Base-by-base conservation (phyloP, 2,329 filamentous ascomycete genomes). In the Curvularia eragrostidis region DNA sequence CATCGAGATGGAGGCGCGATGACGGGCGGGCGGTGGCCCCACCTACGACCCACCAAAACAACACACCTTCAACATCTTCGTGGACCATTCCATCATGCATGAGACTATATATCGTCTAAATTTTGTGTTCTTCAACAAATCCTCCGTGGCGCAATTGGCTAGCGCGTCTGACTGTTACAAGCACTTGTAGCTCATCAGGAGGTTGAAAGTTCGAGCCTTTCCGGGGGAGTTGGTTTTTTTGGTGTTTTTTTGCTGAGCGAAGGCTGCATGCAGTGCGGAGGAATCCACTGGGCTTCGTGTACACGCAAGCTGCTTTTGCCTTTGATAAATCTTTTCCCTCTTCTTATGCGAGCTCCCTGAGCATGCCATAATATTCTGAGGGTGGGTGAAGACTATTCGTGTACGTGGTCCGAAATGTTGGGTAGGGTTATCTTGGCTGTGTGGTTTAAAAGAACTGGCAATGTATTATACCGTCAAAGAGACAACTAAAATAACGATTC, bases 151-250 rank as follows among this genome's bases (percentile, higher is more conserved):
- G 74, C 74, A 77, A 77, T 77, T 84, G 83, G 82, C 81, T 84
- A 84, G 82, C 82, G 82, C 82, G 82, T 84, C 79, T 80, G 82
- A 84, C 82, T 84, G 82, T 84, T 84, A 84, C 50, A 83, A 81
- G 10, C 39, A 15, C 19, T 24, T 15, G 44, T 59, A 55, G 52
- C 48, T 42, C 18, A 63, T 61, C 62, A 56, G 54, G 60, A 67
- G 58, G 64, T 67, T 68, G 59, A 60, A 66, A 64, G 63, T 67
- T 68, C 65, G 59, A 68, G 65, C 65, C 64, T 64, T 63, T 56
- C 56, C 64, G 65, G 65, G 64, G 65, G 65, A 68, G 65, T 49
- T 39, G 51, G 30, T 48, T 41, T 7, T 49, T 32, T 52, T 60
- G 56, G 63, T 61, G 19, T 18, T 1, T 23, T 12, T 46, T 39